phyloP scores from a whole-genome alignment of 192 early-diverging fungal species.

The Dissophora ornata region DNA sequence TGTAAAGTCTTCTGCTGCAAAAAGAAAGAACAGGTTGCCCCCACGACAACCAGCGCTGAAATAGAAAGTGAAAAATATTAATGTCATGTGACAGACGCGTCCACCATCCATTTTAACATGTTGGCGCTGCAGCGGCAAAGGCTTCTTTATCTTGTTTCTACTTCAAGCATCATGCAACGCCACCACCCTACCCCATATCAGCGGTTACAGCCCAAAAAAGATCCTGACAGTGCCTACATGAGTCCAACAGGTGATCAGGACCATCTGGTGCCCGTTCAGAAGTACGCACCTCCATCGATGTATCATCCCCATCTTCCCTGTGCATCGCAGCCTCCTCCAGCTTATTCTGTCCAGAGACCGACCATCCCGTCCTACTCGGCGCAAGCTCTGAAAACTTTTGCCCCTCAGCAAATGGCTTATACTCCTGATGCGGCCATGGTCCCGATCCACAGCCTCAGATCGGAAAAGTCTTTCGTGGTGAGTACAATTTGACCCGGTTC shows the following conservation, averaged over 20 bases:
- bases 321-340: not conserved
- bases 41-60: too few relatives aligned
- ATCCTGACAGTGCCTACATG: too few relatives aligned
- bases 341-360: not conserved
- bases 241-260: not conserved
- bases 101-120: too few relatives aligned
- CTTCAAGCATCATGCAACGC: slow-evolving; percentile 3
- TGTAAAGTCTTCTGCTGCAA: slow-evolving; percentile 43
- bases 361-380: slow-evolving; percentile 15
- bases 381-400: slow-evolving; percentile 34
- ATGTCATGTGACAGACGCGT: slow-evolving; percentile 25
- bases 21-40: slow-evolving; percentile 44
- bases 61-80: not conserved
- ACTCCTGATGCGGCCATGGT: slow-evolving; percentile 34
- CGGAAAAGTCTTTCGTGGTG: slow-evolving; percentile 29
- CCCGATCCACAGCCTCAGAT: slow-evolving; percentile 23
- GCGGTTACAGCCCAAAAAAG: not conserved
- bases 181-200: slow-evolving; percentile 3
- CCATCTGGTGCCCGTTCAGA: not conserved
- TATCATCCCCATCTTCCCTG: not conserved
- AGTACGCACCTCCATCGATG: not conserved
- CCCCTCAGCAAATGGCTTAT: slow-evolving; percentile 11
- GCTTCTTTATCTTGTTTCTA: not conserved
- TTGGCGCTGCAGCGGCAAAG: too few relatives aligned
- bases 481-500: slow-evolving; percentile 5